Evolutionary conservation across 371 early-diverging fungal genomes (phyloP).

Genomic region (Mortierella sp.): DNA sequence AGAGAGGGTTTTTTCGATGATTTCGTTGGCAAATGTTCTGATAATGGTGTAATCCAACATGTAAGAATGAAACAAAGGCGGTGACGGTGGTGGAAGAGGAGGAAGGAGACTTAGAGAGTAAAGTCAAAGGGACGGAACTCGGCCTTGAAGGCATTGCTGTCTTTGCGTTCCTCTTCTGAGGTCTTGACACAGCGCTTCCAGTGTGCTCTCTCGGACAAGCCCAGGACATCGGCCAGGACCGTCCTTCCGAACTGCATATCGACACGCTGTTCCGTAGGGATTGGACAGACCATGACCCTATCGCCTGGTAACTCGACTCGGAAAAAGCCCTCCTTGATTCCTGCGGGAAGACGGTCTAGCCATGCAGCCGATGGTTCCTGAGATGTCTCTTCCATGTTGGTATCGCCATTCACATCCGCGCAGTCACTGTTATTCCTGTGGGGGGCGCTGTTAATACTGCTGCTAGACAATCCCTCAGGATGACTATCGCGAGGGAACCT

Average conservation of each 20-base stretch:
- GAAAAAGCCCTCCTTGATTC: slow-evolving; percentile 63
- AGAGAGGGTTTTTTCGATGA: not conserved
- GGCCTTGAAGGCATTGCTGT: slow-evolving; percentile 64
- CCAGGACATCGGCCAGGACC: slow-evolving; percentile 73
- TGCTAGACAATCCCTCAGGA: not conserved
- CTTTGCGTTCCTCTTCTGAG: slow-evolving; percentile 73
- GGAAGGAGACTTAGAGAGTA: slow-evolving; percentile 33
- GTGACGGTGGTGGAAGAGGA: too few relatives aligned
- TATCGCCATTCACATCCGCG: not conserved
- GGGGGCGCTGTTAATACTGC: not conserved
- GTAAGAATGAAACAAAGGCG: too few relatives aligned
- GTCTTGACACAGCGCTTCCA: slow-evolving; percentile 80
- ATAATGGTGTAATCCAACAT: too few relatives aligned
- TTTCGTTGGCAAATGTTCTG: not conserved
- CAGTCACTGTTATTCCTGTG: slow-evolving; percentile 15
- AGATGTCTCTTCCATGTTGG: not conserved
- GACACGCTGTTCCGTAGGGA: slow-evolving; percentile 65
- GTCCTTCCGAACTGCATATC: slow-evolving; percentile 82
- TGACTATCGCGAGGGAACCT: slow-evolving; percentile 14
- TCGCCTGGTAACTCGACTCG: slow-evolving; percentile 77
- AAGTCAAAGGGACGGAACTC: slow-evolving; percentile 73
- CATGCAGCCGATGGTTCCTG: slow-evolving; percentile 16
- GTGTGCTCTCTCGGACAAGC: slow-evolving; percentile 73
- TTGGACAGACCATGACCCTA: slow-evolving; percentile 61
- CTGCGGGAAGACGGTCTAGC: slow-evolving; percentile 64